Base-by-base conservation (phyloP, 371 early-diverging fungal species). In the Synchytrium microbalum region DNA sequence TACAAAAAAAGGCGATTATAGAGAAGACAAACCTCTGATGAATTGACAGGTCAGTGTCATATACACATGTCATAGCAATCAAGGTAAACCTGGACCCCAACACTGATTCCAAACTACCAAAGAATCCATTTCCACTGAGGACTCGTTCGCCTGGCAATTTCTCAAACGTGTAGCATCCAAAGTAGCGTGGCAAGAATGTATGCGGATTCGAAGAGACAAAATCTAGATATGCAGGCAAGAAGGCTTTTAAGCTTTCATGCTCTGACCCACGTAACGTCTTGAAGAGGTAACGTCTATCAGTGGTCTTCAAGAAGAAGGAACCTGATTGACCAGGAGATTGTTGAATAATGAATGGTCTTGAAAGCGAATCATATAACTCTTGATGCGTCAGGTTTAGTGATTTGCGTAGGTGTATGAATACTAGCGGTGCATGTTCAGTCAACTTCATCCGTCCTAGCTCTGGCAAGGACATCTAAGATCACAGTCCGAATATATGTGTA, bases 131-230 rank as follows among this genome's bases (percentile, higher is more conserved):
- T 51, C 31, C 27, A 58, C 64, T 8, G 16, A 1, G 56, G 25
- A 2, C 53, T 46, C 51, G 16, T 14, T 38, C 29, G 32, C 58
- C 26, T 24, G n/a, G 32, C 32, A 71, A 27, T 16, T 63, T 58
- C 65, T 84, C 84, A 64, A 81, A 80, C 1, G 79, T 78, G 67
- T 76, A 84, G 67, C 81, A 72, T 8, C 84, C 84, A 29, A 84
- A 65, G 62, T 84, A 84, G 0, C 81, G 72, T 26, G 84, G 84
- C 23, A 84, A 67, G 2, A 84, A 64, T 3, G 84, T 80, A 58
- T 74, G 71, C 1, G 77, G 79, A 61, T 78, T 23, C 55, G 70
- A 61, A 3, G 67, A 62, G 2, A 80, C 69, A 65, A 80, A 74
- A 0, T 70, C 58, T 33, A 81, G 31, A 67, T 81, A 84, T 30